Percentiles rank a stretch among this genome's conserved stretches.
These are phyloP conservation scores for Xenoacremonium recifei DNA, from an alignment of 2,329 filamentous ascomycete genomes.

Conservation along the genomic window DNA sequence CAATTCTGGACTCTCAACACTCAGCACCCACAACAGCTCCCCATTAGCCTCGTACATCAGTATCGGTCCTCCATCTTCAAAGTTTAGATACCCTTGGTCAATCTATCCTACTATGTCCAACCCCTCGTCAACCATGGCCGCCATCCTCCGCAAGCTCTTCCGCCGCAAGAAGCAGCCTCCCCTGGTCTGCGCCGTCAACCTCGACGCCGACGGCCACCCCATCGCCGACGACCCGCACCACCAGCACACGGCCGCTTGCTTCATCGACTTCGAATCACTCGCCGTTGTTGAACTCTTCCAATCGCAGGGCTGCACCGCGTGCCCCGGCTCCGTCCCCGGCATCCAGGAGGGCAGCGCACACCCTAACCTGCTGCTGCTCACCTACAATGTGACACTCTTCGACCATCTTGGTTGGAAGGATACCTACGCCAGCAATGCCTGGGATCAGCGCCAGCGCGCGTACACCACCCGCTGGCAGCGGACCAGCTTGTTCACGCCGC, in stretches of 20 bases:
- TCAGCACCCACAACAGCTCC: no score
- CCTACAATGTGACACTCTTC: conserved; percentile 34
- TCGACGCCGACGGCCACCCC: conserved; percentile 23
- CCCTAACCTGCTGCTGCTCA: conserved; percentile 31
- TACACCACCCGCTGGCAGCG: conserved; percentile 32
- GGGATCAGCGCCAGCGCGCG: conserved; percentile 33
- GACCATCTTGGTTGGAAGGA: conserved; percentile 34
- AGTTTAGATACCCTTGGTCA: no score
- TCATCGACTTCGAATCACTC: conserved; percentile 31
- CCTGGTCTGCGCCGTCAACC: conserved; percentile 27
- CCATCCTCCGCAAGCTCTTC: conserved; percentile 24
- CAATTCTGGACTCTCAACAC: no score
- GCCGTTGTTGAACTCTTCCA: conserved; percentile 35
- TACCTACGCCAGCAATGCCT: conserved; percentile 24
- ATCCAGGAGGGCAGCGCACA: conserved; percentile 28
- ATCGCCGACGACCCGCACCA: conserved; percentile 30
- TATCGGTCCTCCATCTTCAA: no score
- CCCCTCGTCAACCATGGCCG: conserved; percentile 7
- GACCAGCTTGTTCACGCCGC: conserved; percentile 30
- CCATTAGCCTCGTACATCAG: no score
- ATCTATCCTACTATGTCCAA: no score
- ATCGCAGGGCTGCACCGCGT: conserved; percentile 33
- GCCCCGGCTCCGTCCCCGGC: conserved; percentile 29
- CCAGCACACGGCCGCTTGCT: conserved; percentile 31
- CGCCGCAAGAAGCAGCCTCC: conserved; percentile 31